Evolutionary conservation across 2,329 filamentous ascomycete species (phyloP).

Genomic region (Emmonsiellopsis sp.): DNA sequence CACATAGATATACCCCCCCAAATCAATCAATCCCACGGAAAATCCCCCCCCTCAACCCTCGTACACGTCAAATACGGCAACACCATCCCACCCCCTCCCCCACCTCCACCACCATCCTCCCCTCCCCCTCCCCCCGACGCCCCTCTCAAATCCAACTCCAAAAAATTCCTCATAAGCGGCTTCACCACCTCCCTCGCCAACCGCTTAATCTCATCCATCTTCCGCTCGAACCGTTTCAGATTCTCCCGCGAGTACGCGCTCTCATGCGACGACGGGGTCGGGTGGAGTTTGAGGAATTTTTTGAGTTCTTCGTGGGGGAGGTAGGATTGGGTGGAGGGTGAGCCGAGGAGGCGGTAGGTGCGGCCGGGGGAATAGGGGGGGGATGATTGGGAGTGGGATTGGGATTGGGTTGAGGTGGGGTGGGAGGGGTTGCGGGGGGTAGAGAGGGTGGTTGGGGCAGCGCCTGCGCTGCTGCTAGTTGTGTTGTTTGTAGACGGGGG

Average conservation of each 20-base stretch:
- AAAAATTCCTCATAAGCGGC: slow-evolving; percentile 74
- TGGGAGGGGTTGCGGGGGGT: slow-evolving; percentile 12
- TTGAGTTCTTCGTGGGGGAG: slow-evolving; percentile 83
- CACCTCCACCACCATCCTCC: slow-evolving; percentile 13
- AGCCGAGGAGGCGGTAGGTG: slow-evolving; percentile 69
- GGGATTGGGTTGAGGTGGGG: slow-evolving; percentile 19
- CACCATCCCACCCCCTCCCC: slow-evolving; percentile 14
- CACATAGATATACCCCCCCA: not conserved
- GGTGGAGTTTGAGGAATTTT: slow-evolving; percentile 73
- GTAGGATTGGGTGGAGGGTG: slow-evolving; percentile 53
- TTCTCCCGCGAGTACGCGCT: slow-evolving; percentile 75
- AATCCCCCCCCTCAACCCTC: slow-evolving; percentile 52
- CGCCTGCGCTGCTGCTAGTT: slow-evolving; percentile 4
- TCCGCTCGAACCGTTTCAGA: slow-evolving; percentile 71
- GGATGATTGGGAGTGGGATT: slow-evolving; percentile 7
- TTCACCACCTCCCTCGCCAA: slow-evolving; percentile 74
- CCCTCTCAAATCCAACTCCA: slow-evolving; percentile 64
- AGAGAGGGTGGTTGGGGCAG: slow-evolving; percentile 7
- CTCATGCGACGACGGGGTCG: slow-evolving; percentile 33
- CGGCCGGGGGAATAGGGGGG: slow-evolving; percentile 45
- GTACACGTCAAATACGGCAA: slow-evolving; percentile 59
- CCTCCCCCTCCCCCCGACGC: slow-evolving; percentile 16
- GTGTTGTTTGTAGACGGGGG: slow-evolving; percentile 1
- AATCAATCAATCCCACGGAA: slow-evolving; percentile 47
- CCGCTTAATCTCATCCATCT: slow-evolving; percentile 79